Conservation (phyloP, 805 yeast species). For the Myxozyma neotropica region DNA sequence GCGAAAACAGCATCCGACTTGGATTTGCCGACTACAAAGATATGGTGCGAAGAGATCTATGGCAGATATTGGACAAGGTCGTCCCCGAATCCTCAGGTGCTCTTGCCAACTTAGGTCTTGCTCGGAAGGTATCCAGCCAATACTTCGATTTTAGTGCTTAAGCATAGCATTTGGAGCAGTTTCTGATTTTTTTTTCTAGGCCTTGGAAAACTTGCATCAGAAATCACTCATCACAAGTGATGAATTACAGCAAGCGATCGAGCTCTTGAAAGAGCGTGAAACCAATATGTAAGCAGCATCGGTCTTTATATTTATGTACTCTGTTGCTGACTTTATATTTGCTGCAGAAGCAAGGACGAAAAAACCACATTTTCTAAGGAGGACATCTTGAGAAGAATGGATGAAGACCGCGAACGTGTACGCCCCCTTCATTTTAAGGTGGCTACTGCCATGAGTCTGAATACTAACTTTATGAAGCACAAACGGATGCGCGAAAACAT, state of each 20-base stretch:
- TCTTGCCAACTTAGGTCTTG: conserved; percentile 31
- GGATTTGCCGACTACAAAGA: conserved; percentile 38
- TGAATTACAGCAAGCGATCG: conserved; percentile 16
- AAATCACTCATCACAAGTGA: conserved; percentile 23
- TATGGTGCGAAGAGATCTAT: conserved; percentile 40
- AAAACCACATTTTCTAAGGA: conserved; percentile 42
- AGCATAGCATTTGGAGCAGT: too few relatives aligned
- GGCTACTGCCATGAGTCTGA: too few relatives aligned
- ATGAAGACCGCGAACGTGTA: conserved; percentile 82
- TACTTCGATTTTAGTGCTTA: too few relatives aligned
- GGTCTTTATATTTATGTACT: neutral
- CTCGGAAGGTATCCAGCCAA: conserved; percentile 26
- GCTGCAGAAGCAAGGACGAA: conserved; percentile 13
- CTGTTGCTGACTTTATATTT: neutral
- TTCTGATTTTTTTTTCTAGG: too few relatives aligned
- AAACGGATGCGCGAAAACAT: conserved; percentile 78
- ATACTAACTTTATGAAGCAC: conserved; percentile 38
- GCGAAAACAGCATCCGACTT: conserved; percentile 41
- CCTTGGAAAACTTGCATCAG: conserved; percentile 24
- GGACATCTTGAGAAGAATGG: conserved; percentile 77
- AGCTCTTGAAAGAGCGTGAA: neutral
- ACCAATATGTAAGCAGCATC: conserved; percentile 10
- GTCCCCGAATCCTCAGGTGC: conserved; percentile 38
- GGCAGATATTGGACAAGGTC: conserved; percentile 39
- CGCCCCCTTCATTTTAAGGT: neutral